These are phyloP conservation scores for Leccinellum rugosiceps DNA, from an alignment of 768 basidiomycete genomes.

Conservation along the genomic window DNA sequence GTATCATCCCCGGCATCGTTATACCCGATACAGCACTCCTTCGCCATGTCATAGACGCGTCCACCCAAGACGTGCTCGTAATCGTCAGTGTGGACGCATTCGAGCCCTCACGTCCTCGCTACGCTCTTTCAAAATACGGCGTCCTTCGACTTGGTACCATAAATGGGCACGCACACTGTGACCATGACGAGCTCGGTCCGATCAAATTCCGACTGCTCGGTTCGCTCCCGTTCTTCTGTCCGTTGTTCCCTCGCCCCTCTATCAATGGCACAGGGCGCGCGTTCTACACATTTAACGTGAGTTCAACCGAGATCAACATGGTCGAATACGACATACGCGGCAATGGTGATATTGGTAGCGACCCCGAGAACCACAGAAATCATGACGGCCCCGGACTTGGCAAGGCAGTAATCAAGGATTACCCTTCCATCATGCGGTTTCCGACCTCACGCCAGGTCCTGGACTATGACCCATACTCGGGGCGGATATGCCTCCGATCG, in stretches of 20 bases:
- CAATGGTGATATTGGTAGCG: neutral
- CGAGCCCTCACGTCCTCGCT: neutral
- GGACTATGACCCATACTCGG: conserved; percentile 23
- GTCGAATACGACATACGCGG: conserved; percentile 15
- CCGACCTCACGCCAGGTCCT: neutral
- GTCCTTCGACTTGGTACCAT: conserved; percentile 2
- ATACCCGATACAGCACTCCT: conserved; percentile 4
- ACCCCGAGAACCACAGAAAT: neutral
- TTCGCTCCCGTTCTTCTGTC: neutral
- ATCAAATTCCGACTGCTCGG: conserved; percentile 9
- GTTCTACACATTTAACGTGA: neutral
- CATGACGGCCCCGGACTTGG: neutral
- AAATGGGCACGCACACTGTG: neutral
- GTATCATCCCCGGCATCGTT: conserved; percentile 2
- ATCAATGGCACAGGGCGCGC: conserved; percentile 14
- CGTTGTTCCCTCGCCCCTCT: conserved; percentile 6
- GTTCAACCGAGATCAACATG: neutral
- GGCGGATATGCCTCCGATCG: conserved; percentile 12
- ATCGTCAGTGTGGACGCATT: neutral
- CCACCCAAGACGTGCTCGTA: conserved; percentile 11
- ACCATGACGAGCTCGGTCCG: neutral
- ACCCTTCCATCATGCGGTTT: conserved; percentile 2
- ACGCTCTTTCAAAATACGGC: neutral
- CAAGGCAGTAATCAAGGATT: neutral
- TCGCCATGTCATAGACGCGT: conserved; percentile 5